Conservation (phyloP, 306 rosid genomes). For the Cicer yamashitae region DNA sequence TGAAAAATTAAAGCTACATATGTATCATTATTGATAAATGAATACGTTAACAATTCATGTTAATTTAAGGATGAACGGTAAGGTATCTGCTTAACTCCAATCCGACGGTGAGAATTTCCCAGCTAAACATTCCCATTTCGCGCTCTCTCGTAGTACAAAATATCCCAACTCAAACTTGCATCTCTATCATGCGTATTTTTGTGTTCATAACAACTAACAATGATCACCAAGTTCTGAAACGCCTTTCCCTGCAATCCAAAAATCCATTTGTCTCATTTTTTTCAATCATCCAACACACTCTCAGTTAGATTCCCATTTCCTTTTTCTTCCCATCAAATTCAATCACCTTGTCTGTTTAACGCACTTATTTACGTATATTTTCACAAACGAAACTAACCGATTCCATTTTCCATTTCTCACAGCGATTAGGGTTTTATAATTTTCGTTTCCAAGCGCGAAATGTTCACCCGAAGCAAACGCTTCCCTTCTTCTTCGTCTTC, state of each 20-base stretch:
- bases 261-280: conserved; percentile 30
- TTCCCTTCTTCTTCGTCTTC: conserved; percentile 35
- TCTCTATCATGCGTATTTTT: neutral
- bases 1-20: too few relatives aligned
- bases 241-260: conserved; percentile 21
- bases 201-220: neutral
- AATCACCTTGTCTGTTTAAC: neutral
- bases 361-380: neutral
- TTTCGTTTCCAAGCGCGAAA: conserved; percentile 17
- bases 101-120: conserved; percentile 40
- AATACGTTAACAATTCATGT: neutral
- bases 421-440: conserved; percentile 39
- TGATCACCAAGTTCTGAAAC: conserved; percentile 5
- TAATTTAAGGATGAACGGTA: conserved; percentile 28
- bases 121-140: conserved; percentile 34
- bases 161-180: neutral
- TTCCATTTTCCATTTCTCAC: conserved; percentile 34
- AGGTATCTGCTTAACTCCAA: neutral
- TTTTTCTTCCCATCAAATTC: neutral
- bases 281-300: conserved; percentile 20
- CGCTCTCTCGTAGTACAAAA: conserved; percentile 28
- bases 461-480: conserved; percentile 48
- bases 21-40: too few relatives aligned
- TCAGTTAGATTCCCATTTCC: neutral
- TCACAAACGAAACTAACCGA: conserved; percentile 20